These are phyloP conservation scores for Excoecaria agallocha DNA, from an alignment of 345 rosid species.

Conservation along the genomic window DNA sequence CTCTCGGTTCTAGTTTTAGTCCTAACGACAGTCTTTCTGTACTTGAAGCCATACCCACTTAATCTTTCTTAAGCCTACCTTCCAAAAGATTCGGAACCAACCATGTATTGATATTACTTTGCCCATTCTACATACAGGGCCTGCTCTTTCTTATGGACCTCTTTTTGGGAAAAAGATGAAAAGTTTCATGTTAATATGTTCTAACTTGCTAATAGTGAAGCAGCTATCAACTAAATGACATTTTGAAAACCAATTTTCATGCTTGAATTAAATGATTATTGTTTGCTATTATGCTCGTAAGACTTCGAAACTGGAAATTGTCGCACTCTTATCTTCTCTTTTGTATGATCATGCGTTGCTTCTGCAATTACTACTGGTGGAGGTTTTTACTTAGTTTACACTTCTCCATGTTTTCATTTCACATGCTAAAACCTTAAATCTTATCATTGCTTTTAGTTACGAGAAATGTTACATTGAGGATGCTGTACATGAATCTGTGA, in stretches of 20 bases:
- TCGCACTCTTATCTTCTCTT: slow-evolving; percentile 4
- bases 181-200: neutral
- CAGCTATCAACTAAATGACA: neutral
- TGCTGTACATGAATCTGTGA: slow-evolving; percentile 25
- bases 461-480: slow-evolving; percentile 52
- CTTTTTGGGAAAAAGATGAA: neutral
- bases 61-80: neutral
- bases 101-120: neutral
- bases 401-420: neutral
- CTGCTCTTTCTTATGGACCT: neutral
- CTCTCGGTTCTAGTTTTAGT: neutral
- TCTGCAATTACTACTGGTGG: neutral
- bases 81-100: too few species aligned
- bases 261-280: neutral
- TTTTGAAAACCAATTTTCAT: neutral
- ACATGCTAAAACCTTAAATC: neutral
- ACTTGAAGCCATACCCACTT: neutral
- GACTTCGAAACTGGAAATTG: neutral
- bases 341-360: neutral
- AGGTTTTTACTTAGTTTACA: neutral
- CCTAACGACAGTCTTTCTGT: neutral
- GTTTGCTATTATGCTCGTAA: neutral
- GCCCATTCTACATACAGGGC: neutral
- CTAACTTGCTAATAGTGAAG: neutral
- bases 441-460: slow-evolving; percentile 34